phyloP scores from a whole-genome alignment of 129 eudicot species.

The Arctium lappa region DNA sequence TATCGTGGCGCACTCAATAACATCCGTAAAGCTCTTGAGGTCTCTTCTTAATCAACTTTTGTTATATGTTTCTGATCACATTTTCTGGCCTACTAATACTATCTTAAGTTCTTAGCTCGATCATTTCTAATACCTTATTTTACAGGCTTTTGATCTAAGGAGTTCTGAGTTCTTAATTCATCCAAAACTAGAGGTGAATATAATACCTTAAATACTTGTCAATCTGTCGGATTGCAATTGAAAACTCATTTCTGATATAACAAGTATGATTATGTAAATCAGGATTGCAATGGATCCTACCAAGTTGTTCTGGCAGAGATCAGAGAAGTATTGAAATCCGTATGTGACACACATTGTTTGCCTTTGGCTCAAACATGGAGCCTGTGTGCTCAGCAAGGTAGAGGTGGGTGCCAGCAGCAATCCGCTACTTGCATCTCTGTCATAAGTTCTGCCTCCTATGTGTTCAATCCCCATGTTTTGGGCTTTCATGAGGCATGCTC shows the following conservation, averaged over 20 bases:
- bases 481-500: slow-evolving; percentile 56
- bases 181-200: slow-evolving; percentile 42
- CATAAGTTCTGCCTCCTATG: slow-evolving; percentile 47
- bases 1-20: slow-evolving; percentile 47
- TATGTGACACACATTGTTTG: slow-evolving; percentile 41
- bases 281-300: slow-evolving; percentile 35
- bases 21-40: slow-evolving; percentile 74
- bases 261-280: slow-evolving; percentile 11
- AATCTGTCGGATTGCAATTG: slow-evolving; percentile 1
- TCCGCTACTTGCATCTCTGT: slow-evolving; percentile 41
- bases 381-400: slow-evolving; percentile 47
- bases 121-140: slow-evolving; percentile 17
- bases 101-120: neutral
- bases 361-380: slow-evolving; percentile 77
- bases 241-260: slow-evolving; percentile 15
- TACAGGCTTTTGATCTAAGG: slow-evolving; percentile 63
- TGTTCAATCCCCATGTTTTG: slow-evolving; percentile 32
- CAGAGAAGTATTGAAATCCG: slow-evolving; percentile 37
- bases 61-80: neutral
- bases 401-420: slow-evolving; percentile 35
- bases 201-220: neutral
- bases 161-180: slow-evolving; percentile 36
- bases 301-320: slow-evolving; percentile 43
- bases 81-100: neutral
- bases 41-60: slow-evolving; percentile 14